Evolutionary conservation across 768 basidiomycete genomes (phyloP), one percentile per base, ranked within the genome.

Genomic region (Naganishia kalamii): DNA sequence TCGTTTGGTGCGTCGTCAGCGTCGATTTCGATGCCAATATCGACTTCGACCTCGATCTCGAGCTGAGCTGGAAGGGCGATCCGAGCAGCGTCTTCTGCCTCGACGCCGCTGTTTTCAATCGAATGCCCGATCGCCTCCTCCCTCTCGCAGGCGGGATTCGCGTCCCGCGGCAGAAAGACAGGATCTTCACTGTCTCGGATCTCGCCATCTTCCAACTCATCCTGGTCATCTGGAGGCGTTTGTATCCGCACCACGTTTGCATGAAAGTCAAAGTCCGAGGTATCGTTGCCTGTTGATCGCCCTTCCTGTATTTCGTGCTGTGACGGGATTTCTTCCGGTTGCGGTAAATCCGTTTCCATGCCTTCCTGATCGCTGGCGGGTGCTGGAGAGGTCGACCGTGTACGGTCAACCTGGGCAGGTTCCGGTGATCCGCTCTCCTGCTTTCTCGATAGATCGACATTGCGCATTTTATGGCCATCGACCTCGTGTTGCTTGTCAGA

Each of bases 171-270:
- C 19, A n/a, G 7, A n/a, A 8, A 15, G 12, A n/a, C 33, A n/a
- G 10, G 33, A 10, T 57, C 54, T 3, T 57, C 54, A 49, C 23
- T 30, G 29, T 35, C 37, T 57, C 33, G 54, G 32, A 57, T 57
- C 23, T 57, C 54, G 35, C 54, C 54, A n/a, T 57, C 54, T 15
- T 57, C 54, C 12, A 57, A 37, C 21, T 57, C 54, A 23, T 40
- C 33, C 6, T 57, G 10, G 23, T 35, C 23, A 40, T 37, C 23
- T 57, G 21, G 27, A 10, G 32, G 10, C 35, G 54, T 33, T 23
- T 44, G 43, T 44, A 17, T 40, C 37, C 37, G 37, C 37, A 40
- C 10, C 37, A 17, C 10, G 37, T n/a, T n/a, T n/a, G n/a, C n/a
- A n/a, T n/a, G n/a, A n/a, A n/a, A n/a, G n/a, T n/a, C n/a, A n/a